Evolutionary conservation across 2,329 filamentous ascomycete genomes (phyloP), one percentile per base, ranked within the genome.

Genomic region (Phyllachora maydis): DNA sequence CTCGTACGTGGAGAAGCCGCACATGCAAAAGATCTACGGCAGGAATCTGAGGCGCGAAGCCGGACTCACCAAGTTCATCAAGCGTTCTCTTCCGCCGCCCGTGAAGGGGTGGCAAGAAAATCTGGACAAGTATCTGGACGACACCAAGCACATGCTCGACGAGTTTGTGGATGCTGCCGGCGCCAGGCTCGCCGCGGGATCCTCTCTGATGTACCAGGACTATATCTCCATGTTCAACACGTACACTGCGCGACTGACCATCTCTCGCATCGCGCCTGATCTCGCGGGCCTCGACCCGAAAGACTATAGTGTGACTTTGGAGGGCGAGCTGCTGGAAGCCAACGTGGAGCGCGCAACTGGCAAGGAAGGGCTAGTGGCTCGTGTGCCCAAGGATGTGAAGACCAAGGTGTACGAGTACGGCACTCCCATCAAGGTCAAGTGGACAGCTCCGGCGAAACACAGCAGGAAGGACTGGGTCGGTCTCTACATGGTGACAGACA

Each of bases 11-110:
- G 88, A 98, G 49, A 73, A 83, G 29, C 88, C 85, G 9, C 88
- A 98, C 46, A 95, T 98, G 83, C 78, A 92, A 45, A 95, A 92
- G 57, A 65, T 95, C 11, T 98, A 98, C 40, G 85, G 88, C 19
- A 62, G 71, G 36, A 73, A 70, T 35, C 56, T 98, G 21, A 73
- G 88, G 28, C 58, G 74, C 32, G 81, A 92, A 44, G 88, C 88
- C 8, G 88, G 88, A 23, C 59, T 98, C 18, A 85, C 83, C 28
- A 90, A 83, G 50, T 93, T 79, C 38, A 64, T 98, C 43, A 79
- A 81, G 45, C 70, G 76, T 32, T 81, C 82, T 8, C 54, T 98
- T 13, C 88, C 88, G 3, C 67, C 72, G 3, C 77, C 81, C 3
- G 65, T 98, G 19, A 71, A 77, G 38, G 72, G 75, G 33, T 78